A percentile compares a stretch with the other conserved stretches of the same genome.
phyloP scores from a whole-genome alignment of 768 basidiomycete genomes.

The Chalciporus chontae region DNA sequence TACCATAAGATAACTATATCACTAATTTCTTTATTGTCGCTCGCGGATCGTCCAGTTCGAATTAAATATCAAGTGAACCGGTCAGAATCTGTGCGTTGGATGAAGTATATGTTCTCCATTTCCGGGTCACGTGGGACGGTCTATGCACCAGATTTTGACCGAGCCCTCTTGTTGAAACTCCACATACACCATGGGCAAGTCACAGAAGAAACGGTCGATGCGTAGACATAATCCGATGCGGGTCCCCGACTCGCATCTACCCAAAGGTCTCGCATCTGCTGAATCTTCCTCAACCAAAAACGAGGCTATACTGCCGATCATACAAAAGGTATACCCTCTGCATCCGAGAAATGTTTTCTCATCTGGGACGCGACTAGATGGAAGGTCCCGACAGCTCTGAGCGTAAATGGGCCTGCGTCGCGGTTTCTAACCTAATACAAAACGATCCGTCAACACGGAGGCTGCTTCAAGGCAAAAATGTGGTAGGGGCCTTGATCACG shows the following conservation, averaged over 20 bases:
- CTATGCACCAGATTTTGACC: neutral
- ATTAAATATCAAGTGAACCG: no score
- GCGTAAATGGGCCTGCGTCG: slow-evolving; percentile 94
- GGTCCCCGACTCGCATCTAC: slow-evolving; percentile 89
- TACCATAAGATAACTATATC: slow-evolving; percentile 20
- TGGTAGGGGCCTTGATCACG: slow-evolving; percentile 82
- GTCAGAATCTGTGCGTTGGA: no score
- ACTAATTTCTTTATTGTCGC: slow-evolving; percentile 17
- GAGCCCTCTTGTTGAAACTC: neutral
- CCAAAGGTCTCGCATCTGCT: slow-evolving; percentile 74
- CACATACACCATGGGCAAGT: slow-evolving; percentile 71
- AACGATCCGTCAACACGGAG: slow-evolving; percentile 92
- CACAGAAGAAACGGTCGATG: slow-evolving; percentile 83
- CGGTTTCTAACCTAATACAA: slow-evolving; percentile 92
- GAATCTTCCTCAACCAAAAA: slow-evolving; percentile 71
- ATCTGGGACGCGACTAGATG: slow-evolving; percentile 46
- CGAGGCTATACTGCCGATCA: slow-evolving; percentile 79
- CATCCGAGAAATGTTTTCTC: neutral
- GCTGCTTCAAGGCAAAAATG: slow-evolving; percentile 85
- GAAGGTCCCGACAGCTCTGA: slow-evolving; percentile 72
- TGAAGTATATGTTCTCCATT: neutral
- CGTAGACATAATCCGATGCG: slow-evolving; percentile 91
- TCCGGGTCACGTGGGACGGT: slow-evolving; percentile 13
- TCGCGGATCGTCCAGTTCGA: no score
- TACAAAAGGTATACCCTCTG: slow-evolving; percentile 68